These are phyloP conservation scores for Cyclotella cryptica DNA, from an alignment of 108 stramenopile genomes.

Conservation along the genomic window DNA sequence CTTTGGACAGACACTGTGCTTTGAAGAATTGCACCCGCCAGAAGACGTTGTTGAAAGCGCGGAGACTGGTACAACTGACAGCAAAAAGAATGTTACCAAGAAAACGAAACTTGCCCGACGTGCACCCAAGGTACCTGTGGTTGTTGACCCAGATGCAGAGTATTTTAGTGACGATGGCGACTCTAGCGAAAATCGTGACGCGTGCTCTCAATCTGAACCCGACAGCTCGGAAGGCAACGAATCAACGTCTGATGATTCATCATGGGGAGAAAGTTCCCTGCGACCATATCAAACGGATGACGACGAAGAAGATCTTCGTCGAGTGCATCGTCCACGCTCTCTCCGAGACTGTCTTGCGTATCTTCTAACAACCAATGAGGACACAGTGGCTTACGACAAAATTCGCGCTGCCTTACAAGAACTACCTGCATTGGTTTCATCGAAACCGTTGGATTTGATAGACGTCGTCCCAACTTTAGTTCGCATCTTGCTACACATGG, in stretches of 20 bases:
- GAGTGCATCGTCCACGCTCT: slow-evolving; percentile 65
- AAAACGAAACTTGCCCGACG: slow-evolving; percentile 20
- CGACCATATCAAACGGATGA: slow-evolving; percentile 72
- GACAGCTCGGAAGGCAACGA: slow-evolving; percentile 15
- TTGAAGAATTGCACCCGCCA: slow-evolving; percentile 83
- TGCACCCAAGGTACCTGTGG: slow-evolving; percentile 15
- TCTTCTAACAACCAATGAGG: slow-evolving; percentile 67
- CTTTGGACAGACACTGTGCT: slow-evolving; percentile 68
- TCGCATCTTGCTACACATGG: slow-evolving; percentile 68
- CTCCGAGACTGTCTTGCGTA: slow-evolving; percentile 74
- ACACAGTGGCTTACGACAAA: slow-evolving; percentile 66
- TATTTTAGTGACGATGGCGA: slow-evolving; percentile 37
- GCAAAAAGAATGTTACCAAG: background rate
- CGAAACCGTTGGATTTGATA: slow-evolving; percentile 68
- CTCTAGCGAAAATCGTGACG: slow-evolving; percentile 10
- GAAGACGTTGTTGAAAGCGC: slow-evolving; percentile 41
- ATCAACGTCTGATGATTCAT: slow-evolving; percentile 33
- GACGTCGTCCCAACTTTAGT: slow-evolving; percentile 71
- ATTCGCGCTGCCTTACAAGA: slow-evolving; percentile 66
- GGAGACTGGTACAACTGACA: background rate
- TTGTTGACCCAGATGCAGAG: slow-evolving; percentile 54
- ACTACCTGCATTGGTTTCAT: slow-evolving; percentile 60
- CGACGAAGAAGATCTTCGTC: slow-evolving; percentile 81
- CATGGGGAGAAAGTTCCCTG: slow-evolving; percentile 60
- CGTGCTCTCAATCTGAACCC: slow-evolving; percentile 15